Evolutionary conservation across 768 basidiomycete genomes (phyloP).

Genomic region (Termitomyces sp.): DNA sequence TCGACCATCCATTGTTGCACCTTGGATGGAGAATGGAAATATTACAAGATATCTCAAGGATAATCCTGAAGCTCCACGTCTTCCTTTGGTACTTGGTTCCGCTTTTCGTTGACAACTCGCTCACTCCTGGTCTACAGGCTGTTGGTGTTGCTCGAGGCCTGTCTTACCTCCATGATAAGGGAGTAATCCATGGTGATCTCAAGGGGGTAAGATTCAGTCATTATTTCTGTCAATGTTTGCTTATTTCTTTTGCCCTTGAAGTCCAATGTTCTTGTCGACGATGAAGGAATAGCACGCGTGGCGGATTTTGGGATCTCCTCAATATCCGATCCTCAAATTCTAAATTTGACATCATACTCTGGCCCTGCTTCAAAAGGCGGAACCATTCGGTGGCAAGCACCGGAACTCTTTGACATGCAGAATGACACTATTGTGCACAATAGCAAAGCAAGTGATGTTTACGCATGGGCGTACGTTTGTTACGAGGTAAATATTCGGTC

Average conservation of each 20-base stretch:
- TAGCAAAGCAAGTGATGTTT: not conserved
- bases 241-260: not conserved
- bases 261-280: not conserved
- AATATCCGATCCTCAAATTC: not conserved
- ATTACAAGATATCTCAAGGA: constrained; percentile 11
- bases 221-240: no score
- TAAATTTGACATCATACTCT: not conserved
- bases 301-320: not conserved
- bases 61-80: not conserved
- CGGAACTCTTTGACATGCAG: not conserved
- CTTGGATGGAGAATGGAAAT: constrained; percentile 36
- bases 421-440: not conserved
- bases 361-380: not conserved
- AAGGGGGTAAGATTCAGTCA: not conserved
- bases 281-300: not conserved
- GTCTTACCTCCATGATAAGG: not conserved
- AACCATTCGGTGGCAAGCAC: not conserved
- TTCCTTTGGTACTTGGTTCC: constrained; percentile 2
- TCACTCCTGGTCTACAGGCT: not conserved
- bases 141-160: not conserved
- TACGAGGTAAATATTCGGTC: not conserved
- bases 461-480: constrained; percentile 1
- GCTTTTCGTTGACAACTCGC: not conserved
- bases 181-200: not conserved
- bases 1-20: constrained; percentile 30